Conservation (phyloP, 108 stramenopile species). For the Cyclotella atomus region DNA sequence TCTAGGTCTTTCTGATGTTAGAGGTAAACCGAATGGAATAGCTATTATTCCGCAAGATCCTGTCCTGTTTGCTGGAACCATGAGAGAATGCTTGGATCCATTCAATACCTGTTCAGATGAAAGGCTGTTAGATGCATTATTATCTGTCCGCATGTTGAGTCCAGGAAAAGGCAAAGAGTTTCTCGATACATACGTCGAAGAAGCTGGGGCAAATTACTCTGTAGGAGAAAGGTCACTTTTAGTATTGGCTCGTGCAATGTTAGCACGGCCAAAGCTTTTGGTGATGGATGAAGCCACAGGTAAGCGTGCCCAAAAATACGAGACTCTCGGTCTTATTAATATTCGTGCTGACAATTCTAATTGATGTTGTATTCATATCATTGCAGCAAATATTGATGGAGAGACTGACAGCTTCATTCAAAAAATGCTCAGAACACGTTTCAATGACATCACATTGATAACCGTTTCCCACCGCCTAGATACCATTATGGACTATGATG, state of each 20-base stretch:
- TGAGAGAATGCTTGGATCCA: constrained; percentile 94
- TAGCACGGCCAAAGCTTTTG: constrained; percentile 74
- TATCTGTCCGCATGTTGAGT: constrained; percentile 57
- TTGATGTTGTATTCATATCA: background rate
- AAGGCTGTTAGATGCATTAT: constrained; percentile 81
- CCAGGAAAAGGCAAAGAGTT: constrained; percentile 31
- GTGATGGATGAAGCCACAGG: constrained; percentile 86
- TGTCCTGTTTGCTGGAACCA: constrained; percentile 89
- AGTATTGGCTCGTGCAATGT: constrained; percentile 87
- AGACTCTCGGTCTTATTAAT: background rate
- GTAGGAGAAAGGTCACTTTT: constrained; percentile 93
- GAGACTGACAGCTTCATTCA: constrained; percentile 91
- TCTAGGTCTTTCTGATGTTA: constrained; percentile 77
- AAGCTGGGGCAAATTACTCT: constrained; percentile 87
- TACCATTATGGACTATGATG: constrained; percentile 97
- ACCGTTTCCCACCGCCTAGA: constrained; percentile 93
- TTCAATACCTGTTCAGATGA: constrained; percentile 70
- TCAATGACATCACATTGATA: constrained; percentile 84
- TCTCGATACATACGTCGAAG: constrained; percentile 67
- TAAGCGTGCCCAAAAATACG: constrained; percentile 8
- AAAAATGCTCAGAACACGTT: constrained; percentile 84
- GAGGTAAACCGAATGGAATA: constrained; percentile 73
- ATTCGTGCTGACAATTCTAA: too few species aligned
- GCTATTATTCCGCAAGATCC: constrained; percentile 97
- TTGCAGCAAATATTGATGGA: constrained; percentile 64